A percentile compares a stretch with the other conserved stretches of the same genome.
These are phyloP conservation scores for Heliamphora pulchella DNA, from an alignment of 179 eudicot species.

Conservation along the genomic window DNA sequence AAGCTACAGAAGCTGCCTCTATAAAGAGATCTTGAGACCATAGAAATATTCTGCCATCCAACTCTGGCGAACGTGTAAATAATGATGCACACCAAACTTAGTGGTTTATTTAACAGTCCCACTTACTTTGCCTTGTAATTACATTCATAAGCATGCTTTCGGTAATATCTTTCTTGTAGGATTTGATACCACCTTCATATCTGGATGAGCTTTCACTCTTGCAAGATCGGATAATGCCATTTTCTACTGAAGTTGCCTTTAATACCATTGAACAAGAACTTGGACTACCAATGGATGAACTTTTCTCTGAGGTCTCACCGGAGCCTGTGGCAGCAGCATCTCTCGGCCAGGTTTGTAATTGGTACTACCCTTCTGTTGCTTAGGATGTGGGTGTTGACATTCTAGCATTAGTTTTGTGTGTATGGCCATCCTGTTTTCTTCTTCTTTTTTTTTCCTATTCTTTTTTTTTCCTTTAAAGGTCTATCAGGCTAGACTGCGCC, in stretches of 20 bases:
- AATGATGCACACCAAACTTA: background rate
- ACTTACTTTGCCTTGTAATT: background rate
- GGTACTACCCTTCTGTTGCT: background rate
- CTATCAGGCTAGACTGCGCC: constrained; percentile 70
- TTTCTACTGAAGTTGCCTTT: constrained; percentile 76
- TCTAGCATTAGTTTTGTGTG: constrained; percentile 4
- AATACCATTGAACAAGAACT: constrained; percentile 77
- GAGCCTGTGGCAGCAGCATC: constrained; percentile 98
- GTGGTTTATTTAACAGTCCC: background rate
- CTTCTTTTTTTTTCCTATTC: background rate
- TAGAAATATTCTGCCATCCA: background rate
- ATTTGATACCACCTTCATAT: constrained; percentile 83
- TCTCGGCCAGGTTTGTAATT: constrained; percentile 74
- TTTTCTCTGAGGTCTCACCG: constrained; percentile 85
- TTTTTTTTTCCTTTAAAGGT: constrained; percentile 58
- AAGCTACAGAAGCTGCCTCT: background rate
- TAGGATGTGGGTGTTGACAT: background rate
- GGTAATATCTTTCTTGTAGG: constrained; percentile 35
- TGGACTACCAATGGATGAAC: constrained; percentile 53
- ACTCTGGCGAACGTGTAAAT: background rate
- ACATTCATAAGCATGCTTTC: background rate
- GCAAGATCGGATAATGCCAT: constrained; percentile 90
- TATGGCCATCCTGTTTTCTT: background rate
- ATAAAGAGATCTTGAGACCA: background rate
- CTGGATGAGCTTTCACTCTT: constrained; percentile 78